Base-by-base conservation (phyloP, 2,329 filamentous ascomycete species). In the Ceratocystis colombiana region DNA sequence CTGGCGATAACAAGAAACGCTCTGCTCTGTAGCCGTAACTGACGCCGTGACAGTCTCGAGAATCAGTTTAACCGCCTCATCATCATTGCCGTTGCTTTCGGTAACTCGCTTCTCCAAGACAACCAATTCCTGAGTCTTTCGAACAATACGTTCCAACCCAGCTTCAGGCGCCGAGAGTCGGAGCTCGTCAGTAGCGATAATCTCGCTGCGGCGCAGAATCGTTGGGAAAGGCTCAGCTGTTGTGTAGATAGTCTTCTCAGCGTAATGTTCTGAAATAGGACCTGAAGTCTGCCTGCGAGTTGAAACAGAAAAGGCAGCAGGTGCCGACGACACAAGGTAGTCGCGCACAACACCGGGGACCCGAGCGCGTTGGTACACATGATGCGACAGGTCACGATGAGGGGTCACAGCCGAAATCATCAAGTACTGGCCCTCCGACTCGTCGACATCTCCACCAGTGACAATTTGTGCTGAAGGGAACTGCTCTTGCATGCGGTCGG, bases 201-300 rank as follows among this genome's bases (percentile, higher is more conserved):
- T 88, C 76, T 96, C 92, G 71, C 90, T 96, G 66, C 92, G 84
- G 41, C 90, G 84, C 30, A 96, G 78, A 62, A 97, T 95, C 1
- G 92, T 96, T 0, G 93, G 94, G 77, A 97, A 97, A 0, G 87
- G 77, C 71, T 96, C 92, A 0, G 86, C 87, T 0, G 91, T 93
- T 0, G 85, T 88, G 74, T 90, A 96, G 0, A 96, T 76, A 0
- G 86, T 82, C 79, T 96, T 97, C 73, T 96, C 89, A 0, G 90
- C 86, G 69, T 81, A 88, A 71, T 94, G 89, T 65, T 89, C 87
- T 25, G 84, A 79, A 2, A 88, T 85, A 0, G 85, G 82, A 10
- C 89, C 87, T 10, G 79, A 81, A 1, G 87, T 88, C 70, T 84
- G 85, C 33, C 90, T 82, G 71, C 84, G 86, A 5, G 86, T 85